Evolutionary conservation across 306 rosid species (phyloP).

Genomic region (Vigna unguiculata): DNA sequence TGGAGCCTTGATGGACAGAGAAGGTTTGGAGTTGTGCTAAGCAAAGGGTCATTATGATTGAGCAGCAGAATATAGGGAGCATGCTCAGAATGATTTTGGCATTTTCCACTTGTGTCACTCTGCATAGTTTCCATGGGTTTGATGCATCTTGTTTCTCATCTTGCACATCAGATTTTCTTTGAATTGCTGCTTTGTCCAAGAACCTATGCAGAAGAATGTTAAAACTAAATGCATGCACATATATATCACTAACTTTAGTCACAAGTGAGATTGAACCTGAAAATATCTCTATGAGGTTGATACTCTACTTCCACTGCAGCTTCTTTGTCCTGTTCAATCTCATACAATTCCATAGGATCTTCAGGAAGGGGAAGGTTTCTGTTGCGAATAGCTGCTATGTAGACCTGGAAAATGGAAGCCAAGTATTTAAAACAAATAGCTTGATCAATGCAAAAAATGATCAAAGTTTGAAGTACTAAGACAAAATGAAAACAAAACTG

Average conservation of each 20-base stretch:
- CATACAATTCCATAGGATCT: constrained; percentile 63
- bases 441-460: not conserved
- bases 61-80: constrained; percentile 86
- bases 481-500: no score
- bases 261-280: constrained; percentile 52
- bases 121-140: constrained; percentile 80
- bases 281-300: constrained; percentile 51
- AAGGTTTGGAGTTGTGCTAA: constrained; percentile 94
- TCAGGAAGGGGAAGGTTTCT: constrained; percentile 75
- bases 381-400: constrained; percentile 76
- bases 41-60: constrained; percentile 90
- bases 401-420: constrained; percentile 60
- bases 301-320: constrained; percentile 48
- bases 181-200: constrained; percentile 87
- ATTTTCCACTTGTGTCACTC: constrained; percentile 88
- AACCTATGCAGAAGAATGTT: constrained; percentile 52
- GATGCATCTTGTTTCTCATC: constrained; percentile 36
- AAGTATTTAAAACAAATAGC: not conserved
- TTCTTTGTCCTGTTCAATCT: constrained; percentile 71
- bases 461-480: not conserved
- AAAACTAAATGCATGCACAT: not conserved
- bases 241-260: not conserved
- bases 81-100: constrained; percentile 75
- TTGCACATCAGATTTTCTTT: constrained; percentile 38
- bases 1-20: constrained; percentile 75